Base-by-base conservation (phyloP, 495 filamentous ascomycete genomes). In the Endocarpon pusillum region DNA sequence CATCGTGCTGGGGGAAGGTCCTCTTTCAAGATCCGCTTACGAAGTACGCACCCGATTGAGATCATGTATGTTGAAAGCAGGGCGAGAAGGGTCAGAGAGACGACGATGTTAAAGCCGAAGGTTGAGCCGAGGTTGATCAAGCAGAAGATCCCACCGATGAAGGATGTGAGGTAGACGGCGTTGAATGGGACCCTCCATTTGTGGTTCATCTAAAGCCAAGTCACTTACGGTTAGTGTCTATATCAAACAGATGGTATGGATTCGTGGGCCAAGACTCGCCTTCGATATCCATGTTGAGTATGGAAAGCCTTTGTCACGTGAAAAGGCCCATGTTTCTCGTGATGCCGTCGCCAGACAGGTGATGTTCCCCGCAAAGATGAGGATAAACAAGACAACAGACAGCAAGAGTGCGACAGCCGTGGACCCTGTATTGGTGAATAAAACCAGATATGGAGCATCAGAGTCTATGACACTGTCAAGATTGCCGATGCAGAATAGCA, bases 291-390 rank as follows among this genome's bases (percentile, higher is more conserved):
- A 57, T 12, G 32, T 44, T 29, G 55, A 55, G 33, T 53, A 61
- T 1, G 66, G 62, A 15, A 64, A 36, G 8, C 61, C 66, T 12
- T 51, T 38, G 35, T 71, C 67, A 10, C 66, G 47, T 2, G 63
- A 58, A 34, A 73, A 70, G 2, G 60, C 58, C 67, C 67, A 71
- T 15, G 50, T 44, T 41, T 66, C 64, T 20, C 69, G 57, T 6
- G 66, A 70, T 19, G 62, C 51, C 2, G 61, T 57, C 7, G 64
- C 55, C 0, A 61, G 44, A 10, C 54, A 46, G 14, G 55, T 60
- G 19, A 56, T 47, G 11, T 48, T 45, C 21, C 50, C 48, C 16
- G 44, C 43, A 39, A 43, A 44, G 19, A 50, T 53, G 12, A 61
- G 42, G 7, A 62, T 35, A 14, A 59, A 31, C 4, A 31, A 47